These are phyloP conservation scores for Tremellales sp. DNA, from an alignment of 1,284 basidiomycete species.

Conservation along the genomic window DNA sequence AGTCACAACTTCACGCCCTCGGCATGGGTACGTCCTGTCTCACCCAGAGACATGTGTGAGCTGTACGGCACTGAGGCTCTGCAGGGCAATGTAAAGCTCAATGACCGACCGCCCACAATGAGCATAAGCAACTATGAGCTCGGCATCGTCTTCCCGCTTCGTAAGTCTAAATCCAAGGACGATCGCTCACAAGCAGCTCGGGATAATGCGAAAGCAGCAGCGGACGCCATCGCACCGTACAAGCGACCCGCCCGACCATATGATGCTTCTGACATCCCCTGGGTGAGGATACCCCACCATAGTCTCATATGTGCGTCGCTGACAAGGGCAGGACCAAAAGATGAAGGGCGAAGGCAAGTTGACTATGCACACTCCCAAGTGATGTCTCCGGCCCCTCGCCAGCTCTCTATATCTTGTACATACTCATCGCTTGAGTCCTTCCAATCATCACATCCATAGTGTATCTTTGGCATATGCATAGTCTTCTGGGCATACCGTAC, in stretches of 20 bases:
- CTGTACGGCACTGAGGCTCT: no score
- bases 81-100: constrained; percentile 40
- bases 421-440: no score
- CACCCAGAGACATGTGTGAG: neutral
- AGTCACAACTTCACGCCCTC: constrained; percentile 44
- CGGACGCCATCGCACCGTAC: constrained; percentile 39
- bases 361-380: neutral
- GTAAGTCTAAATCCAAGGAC: constrained; percentile 17
- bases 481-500: no score
- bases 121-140: constrained; percentile 45
- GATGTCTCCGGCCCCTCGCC: no score
- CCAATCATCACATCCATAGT: no score
- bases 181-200: constrained; percentile 18
- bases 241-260: constrained; percentile 39
- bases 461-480: no score
- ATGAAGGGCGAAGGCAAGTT: constrained; percentile 1
- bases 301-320: neutral
- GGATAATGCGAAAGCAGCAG: constrained; percentile 20
- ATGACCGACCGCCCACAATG: constrained; percentile 29
- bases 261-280: constrained; percentile 30
- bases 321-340: constrained; percentile 13
- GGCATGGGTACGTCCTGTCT: constrained; percentile 41
- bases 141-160: constrained; percentile 45
- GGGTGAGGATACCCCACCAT: constrained; percentile 26
- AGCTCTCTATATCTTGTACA: no score